Evolutionary conservation across 192 early-diverging fungal species (phyloP).

Genomic region (Coemansia biformis): DNA sequence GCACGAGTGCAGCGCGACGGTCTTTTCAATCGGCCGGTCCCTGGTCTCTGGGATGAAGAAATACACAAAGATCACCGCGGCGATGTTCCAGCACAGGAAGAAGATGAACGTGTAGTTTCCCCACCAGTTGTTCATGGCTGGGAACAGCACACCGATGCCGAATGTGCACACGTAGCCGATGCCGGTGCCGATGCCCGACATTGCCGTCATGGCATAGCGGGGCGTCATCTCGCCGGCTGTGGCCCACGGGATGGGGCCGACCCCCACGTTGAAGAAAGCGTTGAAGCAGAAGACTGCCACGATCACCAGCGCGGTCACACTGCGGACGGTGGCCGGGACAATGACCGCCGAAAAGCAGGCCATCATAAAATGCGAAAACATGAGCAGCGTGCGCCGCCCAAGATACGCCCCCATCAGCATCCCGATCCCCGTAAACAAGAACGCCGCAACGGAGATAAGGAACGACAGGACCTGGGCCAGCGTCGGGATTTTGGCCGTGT

Average conservation of each 20-base stretch:
- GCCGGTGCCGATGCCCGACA: constrained; percentile 63
- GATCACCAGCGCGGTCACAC: constrained; percentile 52
- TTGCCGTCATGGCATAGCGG: constrained; percentile 64
- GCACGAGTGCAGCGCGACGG: constrained; percentile 44
- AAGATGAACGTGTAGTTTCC: constrained; percentile 56
- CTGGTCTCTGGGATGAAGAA: constrained; percentile 75
- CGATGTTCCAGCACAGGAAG: constrained; percentile 61
- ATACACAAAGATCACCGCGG: constrained; percentile 59
- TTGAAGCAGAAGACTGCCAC: constrained; percentile 67
- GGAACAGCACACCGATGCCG: constrained; percentile 57
- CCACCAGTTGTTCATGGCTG: constrained; percentile 52
- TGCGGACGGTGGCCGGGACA: constrained; percentile 55
- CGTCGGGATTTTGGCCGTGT: constrained; percentile 39
- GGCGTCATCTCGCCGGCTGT: constrained; percentile 75
- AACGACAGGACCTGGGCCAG: constrained; percentile 44
- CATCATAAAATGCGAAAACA: constrained; percentile 61
- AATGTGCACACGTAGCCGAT: constrained; percentile 68
- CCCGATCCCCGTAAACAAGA: constrained; percentile 43
- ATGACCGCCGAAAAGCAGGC: constrained; percentile 56
- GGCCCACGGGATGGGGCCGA: constrained; percentile 80
- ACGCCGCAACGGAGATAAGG: constrained; percentile 42
- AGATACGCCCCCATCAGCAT: constrained; percentile 59
- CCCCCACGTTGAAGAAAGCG: constrained; percentile 69
- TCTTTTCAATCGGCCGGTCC: constrained; percentile 66
- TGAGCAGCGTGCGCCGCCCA: constrained; percentile 66